Conservation (phyloP, 176 grass and related monocot genomes). For the Triticum timopheevii region DNA sequence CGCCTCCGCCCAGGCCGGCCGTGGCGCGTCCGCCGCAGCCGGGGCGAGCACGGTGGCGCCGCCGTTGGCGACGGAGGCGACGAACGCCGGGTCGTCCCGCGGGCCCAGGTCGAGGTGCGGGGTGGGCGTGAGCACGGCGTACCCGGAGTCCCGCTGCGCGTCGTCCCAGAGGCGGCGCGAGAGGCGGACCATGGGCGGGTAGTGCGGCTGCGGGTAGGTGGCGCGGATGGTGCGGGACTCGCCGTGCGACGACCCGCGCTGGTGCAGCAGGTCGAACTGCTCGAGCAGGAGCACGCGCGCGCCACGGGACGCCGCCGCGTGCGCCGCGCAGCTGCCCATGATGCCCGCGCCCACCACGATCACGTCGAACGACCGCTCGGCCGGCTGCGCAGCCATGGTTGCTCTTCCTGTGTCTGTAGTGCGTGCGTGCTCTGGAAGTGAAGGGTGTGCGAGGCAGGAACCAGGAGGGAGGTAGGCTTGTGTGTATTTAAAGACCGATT, state of each 20-base stretch:
- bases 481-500: background rate
- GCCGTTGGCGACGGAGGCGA: conserved; percentile 24
- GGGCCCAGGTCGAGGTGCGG: conserved; percentile 73
- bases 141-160: conserved; percentile 62
- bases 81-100: conserved; percentile 4
- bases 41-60: background rate
- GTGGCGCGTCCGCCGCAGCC: no score
- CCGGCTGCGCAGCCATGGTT: background rate
- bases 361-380: conserved; percentile 41
- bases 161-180: conserved; percentile 53
- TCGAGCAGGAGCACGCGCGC: conserved; percentile 66
- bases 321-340: conserved; percentile 94
- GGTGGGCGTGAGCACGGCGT: conserved; percentile 66
- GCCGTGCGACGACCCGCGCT: conserved; percentile 87
- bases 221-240: conserved; percentile 87
- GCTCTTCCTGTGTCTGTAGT: background rate
- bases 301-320: conserved; percentile 52
- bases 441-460: background rate
- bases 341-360: conserved; percentile 82
- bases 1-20: conserved; percentile 30
- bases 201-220: conserved; percentile 82
- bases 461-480: background rate
- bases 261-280: conserved; percentile 85
- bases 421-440: background rate
- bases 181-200: conserved; percentile 73